Base-by-base conservation (phyloP, 1,139 yeast species). In the Sugiyamaella castrensis region DNA sequence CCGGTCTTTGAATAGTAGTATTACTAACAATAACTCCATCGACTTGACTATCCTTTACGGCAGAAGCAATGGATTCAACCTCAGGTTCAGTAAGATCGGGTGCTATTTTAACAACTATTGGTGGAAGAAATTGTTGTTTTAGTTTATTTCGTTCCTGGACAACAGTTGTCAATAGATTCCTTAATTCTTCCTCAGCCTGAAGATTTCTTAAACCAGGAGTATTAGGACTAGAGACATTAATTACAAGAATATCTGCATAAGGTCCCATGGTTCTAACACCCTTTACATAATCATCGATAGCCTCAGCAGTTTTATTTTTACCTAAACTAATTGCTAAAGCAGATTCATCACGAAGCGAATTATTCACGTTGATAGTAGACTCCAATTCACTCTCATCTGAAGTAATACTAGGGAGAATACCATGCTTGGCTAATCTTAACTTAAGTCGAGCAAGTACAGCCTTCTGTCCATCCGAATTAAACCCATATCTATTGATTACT, bases 141-240 rank as follows among this genome's bases (percentile, higher is more conserved):
- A 71, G 57, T 13, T 46, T 48, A 51, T 71, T 63, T 11, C 76
- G 65, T 52, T 68, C 72, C 11, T 46, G 52, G 8, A 71, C 68
- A n/a, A 72, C 70, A 3, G 82, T 72, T 2, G 78, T 70, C 58
- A 91, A 74, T 58, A 91, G 72, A 37, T 74, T 74, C 8, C 88
- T 79, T 52, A 91, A 75, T 64, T 84, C 86, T 53, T 75, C 76
- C 60, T 87, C 96, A 53, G 73, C 79, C 70, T 91, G 98, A 56
- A 91, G 76, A 58, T 83, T 88, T 62, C 98, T 80, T 57, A 91
- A 75, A 1, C 98, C 98, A 1, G 98, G 97, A 1, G 98, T 92
- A 65, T 91, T 91, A 53, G 98, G 98, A 43, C 95, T 86, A 0
- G 96, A 88, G n/a, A 91, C 96, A 62, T 91, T 91, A 56, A 91